Evolutionary conservation across 768 basidiomycete species (phyloP), one percentile per base, ranked within the genome.

Genomic region (Lyophyllum shimeji): DNA sequence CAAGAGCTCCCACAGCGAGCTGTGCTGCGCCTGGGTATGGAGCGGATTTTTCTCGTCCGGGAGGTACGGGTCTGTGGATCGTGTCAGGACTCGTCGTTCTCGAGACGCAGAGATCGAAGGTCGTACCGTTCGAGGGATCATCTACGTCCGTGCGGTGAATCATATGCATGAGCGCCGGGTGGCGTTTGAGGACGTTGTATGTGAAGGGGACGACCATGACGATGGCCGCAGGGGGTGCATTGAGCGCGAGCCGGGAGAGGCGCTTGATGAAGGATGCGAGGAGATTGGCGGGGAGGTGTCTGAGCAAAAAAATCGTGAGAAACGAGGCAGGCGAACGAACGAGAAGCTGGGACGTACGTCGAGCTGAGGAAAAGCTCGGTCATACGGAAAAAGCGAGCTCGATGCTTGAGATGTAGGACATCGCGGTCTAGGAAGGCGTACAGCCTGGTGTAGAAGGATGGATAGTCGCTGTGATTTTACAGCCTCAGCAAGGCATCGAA

Each of bases 261-360:
- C 93, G 86, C 70, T 98, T 98, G 65, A 97, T 78, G 70, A 98
- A 98, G 0, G 96, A 94, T 7, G 96, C 96, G 21, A 98, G 80
- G n/a, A 98, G 80, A 1, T 89, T 83, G 0, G 92, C 84, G 2
- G 97, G 94, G 13, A 99, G 77, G 71, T 95, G 93, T 3, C 94
- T 75, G 42, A 24, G 48, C 40, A 33, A 25, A 15, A 23, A 20
- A 15, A n/a, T 18, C 56, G 39, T 18, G 40, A 50, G 40, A 43
- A 21, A 53, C 34, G 11, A 52, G 39, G 44, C 34, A 34, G 15
- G 15, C 52, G 31, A 46, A 48, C 27, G 44, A 29, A 2, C 39
- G 39, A 44, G 50, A n/a, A 33, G 47, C 20, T 54, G 18, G 46
- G 17, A 31, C 89, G 57, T 58, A 97, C 94, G 93, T 90, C 2